Evolutionary conservation across 2,329 filamentous ascomycete species (phyloP).

Genomic region (Hypoxylon sp.): DNA sequence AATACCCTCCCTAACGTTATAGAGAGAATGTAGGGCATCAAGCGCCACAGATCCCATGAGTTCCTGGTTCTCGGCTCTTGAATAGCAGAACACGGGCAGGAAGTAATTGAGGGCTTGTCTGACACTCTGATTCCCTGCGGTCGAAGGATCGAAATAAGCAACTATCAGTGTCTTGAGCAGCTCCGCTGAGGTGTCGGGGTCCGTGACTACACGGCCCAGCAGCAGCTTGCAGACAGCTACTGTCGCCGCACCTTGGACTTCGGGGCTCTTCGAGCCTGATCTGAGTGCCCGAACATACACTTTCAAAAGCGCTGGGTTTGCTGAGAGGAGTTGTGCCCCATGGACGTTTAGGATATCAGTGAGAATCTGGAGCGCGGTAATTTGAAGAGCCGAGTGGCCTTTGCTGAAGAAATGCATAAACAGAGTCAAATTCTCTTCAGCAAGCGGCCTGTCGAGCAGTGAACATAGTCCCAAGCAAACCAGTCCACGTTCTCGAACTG

Average conservation of each 20-base stretch:
- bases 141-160: constrained; percentile 91
- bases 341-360: constrained; percentile 94
- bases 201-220: constrained; percentile 82
- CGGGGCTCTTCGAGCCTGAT: constrained; percentile 75
- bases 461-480: constrained; percentile 92
- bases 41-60: constrained; percentile 83
- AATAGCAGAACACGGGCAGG: constrained; percentile 94
- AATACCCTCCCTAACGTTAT: constrained; percentile 78
- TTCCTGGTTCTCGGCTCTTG: constrained; percentile 83
- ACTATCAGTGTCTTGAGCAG: constrained; percentile 88
- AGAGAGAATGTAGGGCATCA: constrained; percentile 80
- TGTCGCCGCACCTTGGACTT: constrained; percentile 85
- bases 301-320: constrained; percentile 80
- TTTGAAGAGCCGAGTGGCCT: constrained; percentile 89
- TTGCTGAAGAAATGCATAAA: constrained; percentile 98
- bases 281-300: constrained; percentile 88
- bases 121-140: constrained; percentile 82
- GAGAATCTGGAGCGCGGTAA: constrained; percentile 90
- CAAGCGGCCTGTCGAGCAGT: constrained; percentile 89
- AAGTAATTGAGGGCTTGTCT: constrained; percentile 93
- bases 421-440: constrained; percentile 89
- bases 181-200: constrained; percentile 75
- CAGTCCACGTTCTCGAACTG: constrained; percentile 90
- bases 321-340: constrained; percentile 80
- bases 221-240: constrained; percentile 89